phyloP scores from a whole-genome alignment of 129 eudicot genomes.

The Tagetes erecta region DNA sequence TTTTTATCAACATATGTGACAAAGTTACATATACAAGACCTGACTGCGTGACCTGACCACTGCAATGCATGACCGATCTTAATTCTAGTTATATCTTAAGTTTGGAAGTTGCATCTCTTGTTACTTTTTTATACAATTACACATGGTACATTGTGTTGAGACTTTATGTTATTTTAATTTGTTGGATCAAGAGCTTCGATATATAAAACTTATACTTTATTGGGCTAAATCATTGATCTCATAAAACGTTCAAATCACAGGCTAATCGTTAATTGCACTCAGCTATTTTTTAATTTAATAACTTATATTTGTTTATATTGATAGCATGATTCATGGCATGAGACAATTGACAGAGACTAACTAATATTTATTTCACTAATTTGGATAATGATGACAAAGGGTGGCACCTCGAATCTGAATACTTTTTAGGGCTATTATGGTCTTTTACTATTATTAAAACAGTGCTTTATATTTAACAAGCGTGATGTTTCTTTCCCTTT shows the following conservation, averaged over 20 bases:
- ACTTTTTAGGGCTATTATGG: conserved; percentile 9
- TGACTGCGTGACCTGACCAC: too few relatives aligned
- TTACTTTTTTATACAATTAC: neutral
- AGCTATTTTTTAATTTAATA: neutral
- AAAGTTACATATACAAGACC: too few relatives aligned
- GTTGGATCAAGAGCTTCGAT: conserved; percentile 9
- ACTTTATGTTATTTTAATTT: neutral
- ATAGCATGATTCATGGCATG: conserved; percentile 46
- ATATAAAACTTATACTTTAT: conserved; percentile 4
- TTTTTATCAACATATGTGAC: too few relatives aligned
- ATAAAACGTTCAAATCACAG: conserved; percentile 21
- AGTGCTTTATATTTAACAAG: conserved; percentile 4
- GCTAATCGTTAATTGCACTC: conserved; percentile 27
- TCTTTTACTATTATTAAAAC: conserved; percentile 7
- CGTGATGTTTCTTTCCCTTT: conserved; percentile 34
- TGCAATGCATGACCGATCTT: too few relatives aligned
- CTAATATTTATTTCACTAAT: conserved; percentile 43
- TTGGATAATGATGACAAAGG: conserved; percentile 49
- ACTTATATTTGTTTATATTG: neutral
- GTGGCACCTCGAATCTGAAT: conserved; percentile 47
- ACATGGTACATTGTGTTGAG: neutral
- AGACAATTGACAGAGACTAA: conserved; percentile 52
- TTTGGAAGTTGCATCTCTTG: neutral
- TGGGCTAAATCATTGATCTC: conserved; percentile 9
- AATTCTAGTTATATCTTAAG: too few relatives aligned